These are phyloP conservation scores for Albifimbria verrucaria DNA, from an alignment of 2,329 filamentous ascomycete genomes.

Conservation along the genomic window DNA sequence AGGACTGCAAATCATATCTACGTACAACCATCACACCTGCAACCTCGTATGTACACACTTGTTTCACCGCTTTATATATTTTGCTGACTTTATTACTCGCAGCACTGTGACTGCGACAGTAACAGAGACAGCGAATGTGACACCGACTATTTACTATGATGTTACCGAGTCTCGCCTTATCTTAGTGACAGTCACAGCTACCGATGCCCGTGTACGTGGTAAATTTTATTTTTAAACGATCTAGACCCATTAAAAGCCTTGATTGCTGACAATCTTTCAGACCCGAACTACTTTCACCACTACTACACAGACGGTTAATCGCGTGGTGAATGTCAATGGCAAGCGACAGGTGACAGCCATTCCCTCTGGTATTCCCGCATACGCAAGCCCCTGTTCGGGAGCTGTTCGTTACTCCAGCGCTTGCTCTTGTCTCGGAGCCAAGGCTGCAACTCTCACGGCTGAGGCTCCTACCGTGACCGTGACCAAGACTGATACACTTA, in stretches of 20 bases:
- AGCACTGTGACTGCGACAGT: background rate
- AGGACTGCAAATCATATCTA: slow-evolving; percentile 15
- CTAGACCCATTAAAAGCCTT: no score
- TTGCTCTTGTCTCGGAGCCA: slow-evolving; percentile 15
- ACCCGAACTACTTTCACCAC: background rate
- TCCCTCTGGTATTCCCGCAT: slow-evolving; percentile 10
- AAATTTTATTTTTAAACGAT: no score
- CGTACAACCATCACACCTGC: slow-evolving; percentile 13
- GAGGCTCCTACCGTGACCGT: slow-evolving; percentile 15
- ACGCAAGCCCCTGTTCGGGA: slow-evolving; percentile 18
- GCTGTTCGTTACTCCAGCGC: slow-evolving; percentile 17
- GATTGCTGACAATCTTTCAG: no score
- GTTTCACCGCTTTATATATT: background rate
- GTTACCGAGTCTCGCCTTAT: background rate
- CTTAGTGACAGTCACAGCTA: background rate
- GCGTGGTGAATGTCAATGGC: slow-evolving; percentile 15
- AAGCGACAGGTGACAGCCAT: slow-evolving; percentile 6
- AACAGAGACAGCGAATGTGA: background rate
- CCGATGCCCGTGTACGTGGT: background rate
- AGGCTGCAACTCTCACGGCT: slow-evolving; percentile 12
- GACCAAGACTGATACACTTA: slow-evolving; percentile 2
- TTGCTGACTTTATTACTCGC: background rate
- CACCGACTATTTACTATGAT: background rate
- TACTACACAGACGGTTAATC: slow-evolving; percentile 1
- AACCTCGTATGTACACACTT: slow-evolving; percentile 5